Base-by-base conservation (phyloP, 2,329 filamentous ascomycete genomes). In the Fusarium sp. region DNA sequence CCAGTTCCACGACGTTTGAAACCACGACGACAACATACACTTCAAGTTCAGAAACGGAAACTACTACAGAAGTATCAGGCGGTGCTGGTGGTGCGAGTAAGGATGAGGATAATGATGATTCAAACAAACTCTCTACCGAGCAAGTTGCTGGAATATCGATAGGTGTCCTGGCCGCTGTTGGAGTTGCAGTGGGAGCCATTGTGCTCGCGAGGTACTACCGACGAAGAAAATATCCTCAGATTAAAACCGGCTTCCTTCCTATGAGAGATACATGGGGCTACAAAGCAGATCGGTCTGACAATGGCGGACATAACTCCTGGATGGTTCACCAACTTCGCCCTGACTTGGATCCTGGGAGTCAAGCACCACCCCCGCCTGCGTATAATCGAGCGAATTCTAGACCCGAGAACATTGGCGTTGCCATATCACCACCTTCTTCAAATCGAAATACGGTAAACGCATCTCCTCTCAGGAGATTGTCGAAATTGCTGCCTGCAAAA, bases 61-160 rank as follows among this genome's bases (percentile, higher is more conserved):
- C 67, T 3, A 61, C 63, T 47, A 69, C 76, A 10, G 72, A 56
- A 12, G 56, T 42, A 24, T 48, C 58, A 13, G 72, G 49, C 18
- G 68, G 61, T 40, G 72, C 56, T 10, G 64, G 57, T 7, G 65
- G 53, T 4, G 44, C 46, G 11, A 69, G 57, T 8, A 68, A 70
- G 14, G 69, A 65, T n/a, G 56, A 58, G 16, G 56, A 57, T 18
- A 49, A 65, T 3, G 67, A 64, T 22, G 70, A 63, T 22, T 62
- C 63, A 8, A 47, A 56, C 14, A 60, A 57, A 30, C 76, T 82
- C 16, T 79, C 67, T 30, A 80, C 79, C 9, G 79, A 78, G 6
- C 86, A 89, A 66, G 83, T 91, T 48, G 84, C 83, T 20, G 90
- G 89, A 9, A 88, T 92, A 62, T 81, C 84, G 2, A 80, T 89